Evolutionary conservation across 441 rosid species (phyloP).

Genomic region (Erodium chrysanthum): DNA sequence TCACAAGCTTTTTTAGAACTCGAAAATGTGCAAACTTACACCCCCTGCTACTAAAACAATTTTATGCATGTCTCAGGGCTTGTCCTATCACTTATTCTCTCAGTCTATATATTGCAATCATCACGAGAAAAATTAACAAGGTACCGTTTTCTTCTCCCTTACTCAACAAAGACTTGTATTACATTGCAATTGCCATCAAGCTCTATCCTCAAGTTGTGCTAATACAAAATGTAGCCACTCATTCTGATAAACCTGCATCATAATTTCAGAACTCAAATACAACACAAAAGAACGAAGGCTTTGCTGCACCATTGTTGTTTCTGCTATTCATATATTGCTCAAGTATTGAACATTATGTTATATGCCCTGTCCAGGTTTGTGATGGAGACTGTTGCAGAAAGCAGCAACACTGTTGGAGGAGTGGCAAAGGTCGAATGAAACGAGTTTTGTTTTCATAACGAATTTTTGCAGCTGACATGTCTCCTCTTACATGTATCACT

Average conservation of each 20-base stretch:
- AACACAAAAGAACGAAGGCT: too few species aligned
- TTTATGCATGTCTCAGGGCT: conserved; percentile 41
- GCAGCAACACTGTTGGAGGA: conserved; percentile 48
- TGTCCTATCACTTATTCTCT: conserved; percentile 63
- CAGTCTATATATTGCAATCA: conserved; percentile 80
- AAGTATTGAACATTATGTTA: too few species aligned
- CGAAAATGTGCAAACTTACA: neutral
- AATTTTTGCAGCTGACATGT: too few species aligned
- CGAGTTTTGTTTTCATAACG: neutral
- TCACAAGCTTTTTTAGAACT: neutral
- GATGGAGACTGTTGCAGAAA: conserved; percentile 71
- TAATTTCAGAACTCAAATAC: neutral
- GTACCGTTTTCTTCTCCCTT: conserved; percentile 25
- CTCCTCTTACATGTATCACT: too few species aligned
- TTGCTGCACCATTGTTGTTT: too few species aligned
- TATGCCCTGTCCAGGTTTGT: conserved; percentile 43
- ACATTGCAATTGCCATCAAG: too few species aligned
- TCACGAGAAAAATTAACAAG: conserved; percentile 72
- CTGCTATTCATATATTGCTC: too few species aligned
- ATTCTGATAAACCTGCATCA: neutral
- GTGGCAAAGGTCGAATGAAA: conserved; percentile 72
- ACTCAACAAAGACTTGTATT: neutral
- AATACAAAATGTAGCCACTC: neutral
- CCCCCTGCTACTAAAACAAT: neutral
- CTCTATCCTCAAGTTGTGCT: neutral